phyloP scores from a whole-genome alignment of 345 rosid genomes.

The Combretum micranthum region DNA sequence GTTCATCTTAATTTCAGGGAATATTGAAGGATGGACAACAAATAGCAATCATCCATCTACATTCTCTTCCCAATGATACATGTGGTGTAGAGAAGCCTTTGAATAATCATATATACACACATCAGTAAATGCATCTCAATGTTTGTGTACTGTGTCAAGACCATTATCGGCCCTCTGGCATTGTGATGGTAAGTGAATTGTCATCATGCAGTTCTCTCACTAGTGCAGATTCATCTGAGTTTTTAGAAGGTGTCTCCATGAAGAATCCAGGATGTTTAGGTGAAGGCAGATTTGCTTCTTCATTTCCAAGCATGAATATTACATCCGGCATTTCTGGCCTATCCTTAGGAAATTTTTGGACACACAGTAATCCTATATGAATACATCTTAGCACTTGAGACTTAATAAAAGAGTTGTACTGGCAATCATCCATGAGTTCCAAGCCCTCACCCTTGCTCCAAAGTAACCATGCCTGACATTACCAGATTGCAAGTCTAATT shows the following conservation, averaged over 20 bases:
- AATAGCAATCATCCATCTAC: too few relatives aligned
- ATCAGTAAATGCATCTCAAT: slow-evolving; percentile 5
- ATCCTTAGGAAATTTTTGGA: slow-evolving; percentile 19
- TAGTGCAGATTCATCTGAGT: background rate
- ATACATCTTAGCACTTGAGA: slow-evolving; percentile 11
- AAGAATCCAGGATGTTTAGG: slow-evolving; percentile 22
- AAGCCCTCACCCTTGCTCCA: slow-evolving; percentile 15
- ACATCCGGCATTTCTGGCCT: slow-evolving; percentile 20
- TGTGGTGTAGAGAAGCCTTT: slow-evolving; percentile 5
- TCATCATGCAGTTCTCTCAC: slow-evolving; percentile 3
- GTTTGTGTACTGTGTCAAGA: background rate
- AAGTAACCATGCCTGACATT: slow-evolving; percentile 24
- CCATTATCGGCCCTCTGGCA: slow-evolving; percentile 10
- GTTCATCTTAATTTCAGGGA: too few relatives aligned
- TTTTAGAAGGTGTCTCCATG: slow-evolving; percentile 2
- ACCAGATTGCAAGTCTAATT: background rate
- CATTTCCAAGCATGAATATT: slow-evolving; percentile 20
- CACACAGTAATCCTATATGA: slow-evolving; percentile 22
- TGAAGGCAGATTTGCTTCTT: slow-evolving; percentile 8
- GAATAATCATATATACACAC: background rate
- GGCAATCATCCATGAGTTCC: slow-evolving; percentile 12
- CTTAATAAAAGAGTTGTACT: background rate
- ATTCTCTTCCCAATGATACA: too few relatives aligned
- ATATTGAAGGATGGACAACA: too few relatives aligned
- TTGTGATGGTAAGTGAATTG: slow-evolving; percentile 11